These are phyloP conservation scores for Boletus sensibilis DNA, from an alignment of 768 basidiomycete genomes.

Conservation along the genomic window DNA sequence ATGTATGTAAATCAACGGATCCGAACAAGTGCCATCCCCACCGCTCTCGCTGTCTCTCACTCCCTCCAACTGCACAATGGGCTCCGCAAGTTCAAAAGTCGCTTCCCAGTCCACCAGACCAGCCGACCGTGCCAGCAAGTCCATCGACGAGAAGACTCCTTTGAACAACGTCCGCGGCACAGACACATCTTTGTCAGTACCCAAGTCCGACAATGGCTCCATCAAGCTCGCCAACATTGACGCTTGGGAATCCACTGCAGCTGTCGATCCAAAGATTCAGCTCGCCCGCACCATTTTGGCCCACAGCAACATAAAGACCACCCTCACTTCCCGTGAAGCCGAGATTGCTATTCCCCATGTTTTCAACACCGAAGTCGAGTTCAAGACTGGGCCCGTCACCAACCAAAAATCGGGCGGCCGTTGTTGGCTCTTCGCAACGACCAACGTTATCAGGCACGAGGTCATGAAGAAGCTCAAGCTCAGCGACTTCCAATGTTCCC, in stretches of 20 bases:
- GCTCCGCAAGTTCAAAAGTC: conserved; percentile 26
- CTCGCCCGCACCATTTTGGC: conserved; percentile 77
- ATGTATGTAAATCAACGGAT: conserved; percentile 25
- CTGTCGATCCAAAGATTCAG: conserved; percentile 56
- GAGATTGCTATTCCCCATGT: conserved; percentile 66
- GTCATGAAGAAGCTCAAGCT: conserved; percentile 85
- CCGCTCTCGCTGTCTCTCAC: conserved; percentile 6
- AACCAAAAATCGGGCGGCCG: conserved; percentile 86
- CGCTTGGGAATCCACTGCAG: conserved; percentile 64
- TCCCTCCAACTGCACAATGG: conserved; percentile 20
- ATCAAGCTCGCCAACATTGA: conserved; percentile 56
- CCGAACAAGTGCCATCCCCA: conserved; percentile 11
- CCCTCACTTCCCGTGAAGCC: conserved; percentile 63
- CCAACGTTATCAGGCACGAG: conserved; percentile 79
- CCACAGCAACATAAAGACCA: conserved; percentile 62
- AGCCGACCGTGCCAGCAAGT: conserved; percentile 21
- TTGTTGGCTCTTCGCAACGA: conserved; percentile 96
- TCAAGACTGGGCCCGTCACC: conserved; percentile 81
- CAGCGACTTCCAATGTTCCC: conserved; percentile 88
- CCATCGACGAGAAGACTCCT: conserved; percentile 28
- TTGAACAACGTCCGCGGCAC: neutral
- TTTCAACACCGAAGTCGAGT: conserved; percentile 79
- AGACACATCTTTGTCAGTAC: conserved; percentile 10
- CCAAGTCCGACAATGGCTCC: conserved; percentile 56
- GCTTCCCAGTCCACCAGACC: conserved; percentile 13